Evolutionary conservation across 2,329 filamentous ascomycete species (phyloP).

Genomic region (Ceratocystis harringtonii): DNA sequence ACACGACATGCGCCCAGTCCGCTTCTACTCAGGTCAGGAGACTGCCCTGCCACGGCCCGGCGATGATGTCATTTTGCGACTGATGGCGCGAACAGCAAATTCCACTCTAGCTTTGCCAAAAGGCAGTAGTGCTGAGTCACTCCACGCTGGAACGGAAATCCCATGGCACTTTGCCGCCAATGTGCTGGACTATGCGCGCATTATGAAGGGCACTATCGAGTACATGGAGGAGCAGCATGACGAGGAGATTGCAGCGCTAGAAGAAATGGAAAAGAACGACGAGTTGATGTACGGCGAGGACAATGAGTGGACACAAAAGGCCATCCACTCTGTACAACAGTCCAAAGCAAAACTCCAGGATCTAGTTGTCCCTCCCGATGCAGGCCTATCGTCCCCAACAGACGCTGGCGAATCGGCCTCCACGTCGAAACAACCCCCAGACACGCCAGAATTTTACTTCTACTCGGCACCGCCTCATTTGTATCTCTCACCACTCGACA

Average conservation of each 20-base stretch:
- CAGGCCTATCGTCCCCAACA: background rate
- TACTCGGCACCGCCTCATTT: slow-evolving; percentile 79
- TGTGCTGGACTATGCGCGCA: slow-evolving; percentile 81
- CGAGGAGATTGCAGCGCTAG: slow-evolving; percentile 58
- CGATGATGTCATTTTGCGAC: slow-evolving; percentile 72
- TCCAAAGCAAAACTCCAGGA: slow-evolving; percentile 54
- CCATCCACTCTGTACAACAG: slow-evolving; percentile 56
- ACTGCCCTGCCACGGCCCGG: slow-evolving; percentile 64
- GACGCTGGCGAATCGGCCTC: background rate
- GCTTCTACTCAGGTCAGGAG: slow-evolving; percentile 85
- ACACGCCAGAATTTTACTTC: slow-evolving; percentile 40
- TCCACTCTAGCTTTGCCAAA: slow-evolving; percentile 79
- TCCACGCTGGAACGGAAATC: slow-evolving; percentile 57
- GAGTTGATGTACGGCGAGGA: slow-evolving; percentile 85
- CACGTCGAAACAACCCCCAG: background rate
- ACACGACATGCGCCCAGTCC: slow-evolving; percentile 75
- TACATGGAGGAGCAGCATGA: slow-evolving; percentile 78
- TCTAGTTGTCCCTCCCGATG: slow-evolving; percentile 7
- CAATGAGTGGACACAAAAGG: slow-evolving; percentile 80
- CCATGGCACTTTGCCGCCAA: slow-evolving; percentile 94
- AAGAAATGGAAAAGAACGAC: slow-evolving; percentile 70
- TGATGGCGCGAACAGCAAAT: slow-evolving; percentile 65
- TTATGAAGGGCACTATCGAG: slow-evolving; percentile 84
- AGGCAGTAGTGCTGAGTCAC: slow-evolving; percentile 53
- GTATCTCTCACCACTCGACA: slow-evolving; percentile 80